Percentiles rank a stretch among this genome's conserved stretches.
These are phyloP conservation scores for Aspergillus fumigatiaffinis DNA, from an alignment of 2,329 filamentous ascomycete species.

Conservation along the genomic window DNA sequence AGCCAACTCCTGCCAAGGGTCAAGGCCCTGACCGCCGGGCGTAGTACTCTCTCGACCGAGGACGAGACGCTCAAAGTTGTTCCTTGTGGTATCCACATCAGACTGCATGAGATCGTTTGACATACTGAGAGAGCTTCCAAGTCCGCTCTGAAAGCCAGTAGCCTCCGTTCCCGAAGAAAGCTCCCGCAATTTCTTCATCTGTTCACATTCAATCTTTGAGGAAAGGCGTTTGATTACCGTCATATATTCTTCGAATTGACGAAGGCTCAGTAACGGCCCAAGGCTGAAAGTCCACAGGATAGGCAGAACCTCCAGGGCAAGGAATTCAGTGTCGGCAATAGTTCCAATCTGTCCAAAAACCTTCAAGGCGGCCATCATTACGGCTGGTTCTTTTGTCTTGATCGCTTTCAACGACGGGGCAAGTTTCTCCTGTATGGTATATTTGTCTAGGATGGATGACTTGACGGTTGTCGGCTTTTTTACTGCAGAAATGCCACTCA, in stretches of 20 bases:
- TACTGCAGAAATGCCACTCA: constrained; percentile 61
- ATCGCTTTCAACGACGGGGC: constrained; percentile 85
- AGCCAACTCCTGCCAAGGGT: constrained; percentile 31
- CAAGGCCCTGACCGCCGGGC: constrained; percentile 29
- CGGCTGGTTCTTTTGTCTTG: constrained; percentile 95
- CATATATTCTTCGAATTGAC: constrained; percentile 90
- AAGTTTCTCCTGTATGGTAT: constrained; percentile 97
- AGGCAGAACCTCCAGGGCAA: constrained; percentile 86
- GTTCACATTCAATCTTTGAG: constrained; percentile 78
- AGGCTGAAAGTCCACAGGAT: constrained; percentile 89
- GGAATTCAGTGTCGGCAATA: constrained; percentile 80
- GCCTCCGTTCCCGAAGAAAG: constrained; percentile 60
- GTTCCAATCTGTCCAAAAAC: constrained; percentile 80
- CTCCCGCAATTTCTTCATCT: constrained; percentile 82
- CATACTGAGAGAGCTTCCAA: constrained; percentile 22
- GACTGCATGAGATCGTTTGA: constrained; percentile 35
- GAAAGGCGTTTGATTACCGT: constrained; percentile 77
- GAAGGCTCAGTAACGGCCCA: constrained; percentile 79
- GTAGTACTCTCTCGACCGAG: constrained; percentile 60
- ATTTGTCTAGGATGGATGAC: constrained; percentile 86
- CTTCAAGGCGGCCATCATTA: constrained; percentile 89
- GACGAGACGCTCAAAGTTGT: constrained; percentile 86
- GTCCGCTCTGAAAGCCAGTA: constrained; percentile 37
- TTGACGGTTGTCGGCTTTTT: constrained; percentile 58
- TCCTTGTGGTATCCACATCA: constrained; percentile 52